phyloP scores from a whole-genome alignment of 2,329 filamentous ascomycete species.

The Microdochium bolleyi region DNA sequence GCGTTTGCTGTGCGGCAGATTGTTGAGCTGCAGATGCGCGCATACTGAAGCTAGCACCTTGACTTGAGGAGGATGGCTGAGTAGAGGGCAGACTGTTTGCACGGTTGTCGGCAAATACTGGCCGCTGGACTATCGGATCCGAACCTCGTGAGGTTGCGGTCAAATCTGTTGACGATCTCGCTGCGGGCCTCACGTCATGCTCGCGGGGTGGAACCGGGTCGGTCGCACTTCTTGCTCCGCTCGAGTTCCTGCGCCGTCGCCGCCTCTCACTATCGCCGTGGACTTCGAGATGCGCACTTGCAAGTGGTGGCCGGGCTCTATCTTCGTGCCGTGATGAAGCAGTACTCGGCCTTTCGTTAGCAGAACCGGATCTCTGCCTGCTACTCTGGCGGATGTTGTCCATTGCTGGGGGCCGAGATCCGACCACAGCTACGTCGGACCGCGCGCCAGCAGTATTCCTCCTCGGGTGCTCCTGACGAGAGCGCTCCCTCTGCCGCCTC shows the following conservation, averaged over 20 bases:
- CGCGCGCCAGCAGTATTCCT: slow-evolving; percentile 30
- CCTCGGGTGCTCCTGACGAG: slow-evolving; percentile 38
- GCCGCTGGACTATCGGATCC: slow-evolving; percentile 27
- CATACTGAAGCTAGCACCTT: slow-evolving; percentile 27
- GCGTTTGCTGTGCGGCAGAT: background rate
- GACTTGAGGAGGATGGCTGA: slow-evolving; percentile 12
- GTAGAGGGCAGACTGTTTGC: slow-evolving; percentile 26
- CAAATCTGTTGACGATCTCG: slow-evolving; percentile 61
- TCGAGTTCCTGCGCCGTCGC: slow-evolving; percentile 41
- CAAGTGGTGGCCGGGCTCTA: slow-evolving; percentile 42
- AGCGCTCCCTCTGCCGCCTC: slow-evolving; percentile 59
- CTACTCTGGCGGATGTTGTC: slow-evolving; percentile 15
- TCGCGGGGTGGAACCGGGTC: slow-evolving; percentile 33
- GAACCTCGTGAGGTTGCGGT: slow-evolving; percentile 30
- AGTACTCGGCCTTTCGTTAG: slow-evolving; percentile 23
- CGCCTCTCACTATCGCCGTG: slow-evolving; percentile 35
- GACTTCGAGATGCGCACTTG: slow-evolving; percentile 38
- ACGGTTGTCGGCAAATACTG: slow-evolving; percentile 31
- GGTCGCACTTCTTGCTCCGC: slow-evolving; percentile 46
- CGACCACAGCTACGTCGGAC: slow-evolving; percentile 17
- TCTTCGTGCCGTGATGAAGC: slow-evolving; percentile 36
- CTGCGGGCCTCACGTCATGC: slow-evolving; percentile 38
- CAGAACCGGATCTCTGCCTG: slow-evolving; percentile 20
- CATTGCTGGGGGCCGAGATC: slow-evolving; percentile 13
- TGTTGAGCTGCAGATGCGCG: slow-evolving; percentile 17